Percentiles rank a stretch among this genome's conserved stretches.
These are phyloP conservation scores for Nothopassalora personata DNA, from an alignment of 2,329 filamentous ascomycete genomes.

Conservation along the genomic window DNA sequence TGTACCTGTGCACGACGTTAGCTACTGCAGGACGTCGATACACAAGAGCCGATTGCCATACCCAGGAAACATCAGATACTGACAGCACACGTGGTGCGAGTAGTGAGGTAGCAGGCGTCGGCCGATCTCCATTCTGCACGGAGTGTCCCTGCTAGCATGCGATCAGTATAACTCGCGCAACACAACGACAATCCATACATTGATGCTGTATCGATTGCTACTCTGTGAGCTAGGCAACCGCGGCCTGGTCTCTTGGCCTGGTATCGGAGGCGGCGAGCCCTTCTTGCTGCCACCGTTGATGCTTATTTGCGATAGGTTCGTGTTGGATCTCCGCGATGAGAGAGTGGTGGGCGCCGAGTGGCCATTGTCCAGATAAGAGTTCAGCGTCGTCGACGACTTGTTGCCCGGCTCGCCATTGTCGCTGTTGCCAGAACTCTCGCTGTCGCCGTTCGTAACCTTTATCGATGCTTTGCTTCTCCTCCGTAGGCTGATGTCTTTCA, in stretches of 20 bases:
- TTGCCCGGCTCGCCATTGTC: slow-evolving; percentile 34
- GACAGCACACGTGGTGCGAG: slow-evolving; percentile 78
- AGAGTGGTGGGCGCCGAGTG: slow-evolving; percentile 70
- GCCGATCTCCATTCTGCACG: slow-evolving; percentile 22
- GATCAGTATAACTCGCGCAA: background rate
- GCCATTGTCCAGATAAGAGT: slow-evolving; percentile 55
- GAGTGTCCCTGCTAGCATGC: slow-evolving; percentile 15
- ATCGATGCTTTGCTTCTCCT: slow-evolving; percentile 17
- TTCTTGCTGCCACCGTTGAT: slow-evolving; percentile 39
- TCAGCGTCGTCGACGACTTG: slow-evolving; percentile 57
- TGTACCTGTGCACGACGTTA: slow-evolving; percentile 59
- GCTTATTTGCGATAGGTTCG: slow-evolving; percentile 54
- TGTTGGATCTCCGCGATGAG: slow-evolving; percentile 53
- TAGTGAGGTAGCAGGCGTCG: slow-evolving; percentile 53
- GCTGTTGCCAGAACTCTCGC: slow-evolving; percentile 38
- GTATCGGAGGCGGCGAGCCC: slow-evolving; percentile 34
- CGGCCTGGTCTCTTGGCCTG: slow-evolving; percentile 26
- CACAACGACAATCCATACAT: slow-evolving; percentile 17
- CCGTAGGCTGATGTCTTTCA: slow-evolving; percentile 20
- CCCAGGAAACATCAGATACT: slow-evolving; percentile 76
- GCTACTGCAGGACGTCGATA: background rate
- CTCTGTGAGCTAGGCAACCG: slow-evolving; percentile 24
- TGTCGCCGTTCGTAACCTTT: slow-evolving; percentile 7
- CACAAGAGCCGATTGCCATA: slow-evolving; percentile 38
- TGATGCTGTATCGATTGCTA: slow-evolving; percentile 57